Percentiles rank a stretch among this genome's conserved stretches.
These are phyloP conservation scores for Diutina ranongensis DNA, from an alignment of 1,139 yeast species.

Conservation along the genomic window DNA sequence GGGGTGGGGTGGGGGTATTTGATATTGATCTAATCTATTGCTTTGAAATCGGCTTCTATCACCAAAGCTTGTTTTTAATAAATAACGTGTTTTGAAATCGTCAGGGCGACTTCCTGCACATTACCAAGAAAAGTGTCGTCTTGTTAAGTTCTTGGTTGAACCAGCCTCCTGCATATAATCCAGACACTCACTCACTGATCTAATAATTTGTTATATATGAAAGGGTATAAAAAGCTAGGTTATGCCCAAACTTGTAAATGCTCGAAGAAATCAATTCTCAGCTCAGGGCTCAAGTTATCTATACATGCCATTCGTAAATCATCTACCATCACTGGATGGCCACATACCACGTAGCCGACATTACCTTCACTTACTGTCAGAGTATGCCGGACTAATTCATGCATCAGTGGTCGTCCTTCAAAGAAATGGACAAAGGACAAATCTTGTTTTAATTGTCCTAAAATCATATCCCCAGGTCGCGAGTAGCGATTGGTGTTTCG, in stretches of 20 bases:
- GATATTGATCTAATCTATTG: too few species aligned
- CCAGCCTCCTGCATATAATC: too few species aligned
- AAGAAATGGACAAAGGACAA: constrained; percentile 18
- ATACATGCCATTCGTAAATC: constrained; percentile 9
- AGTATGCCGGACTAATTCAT: constrained; percentile 22
- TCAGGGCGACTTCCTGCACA: too few species aligned
- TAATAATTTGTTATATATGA: background rate
- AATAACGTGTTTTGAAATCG: too few species aligned
- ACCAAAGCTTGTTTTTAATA: too few species aligned
- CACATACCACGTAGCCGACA: constrained; percentile 36
- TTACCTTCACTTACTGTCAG: constrained; percentile 27
- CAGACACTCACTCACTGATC: too few species aligned
- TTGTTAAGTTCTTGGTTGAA: too few species aligned
- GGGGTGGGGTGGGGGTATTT: too few species aligned
- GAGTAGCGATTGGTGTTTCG: background rate
- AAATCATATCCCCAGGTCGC: constrained; percentile 10
- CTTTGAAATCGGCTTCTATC: too few species aligned
- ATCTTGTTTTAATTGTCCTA: background rate
- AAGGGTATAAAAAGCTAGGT: background rate
- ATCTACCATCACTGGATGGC: constrained; percentile 15
- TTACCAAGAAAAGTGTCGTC: too few species aligned
- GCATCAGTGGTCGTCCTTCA: constrained; percentile 36
- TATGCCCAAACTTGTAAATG: constrained; percentile 10
- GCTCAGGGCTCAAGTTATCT: constrained; percentile 8
- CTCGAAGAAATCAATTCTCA: constrained; percentile 11